phyloP scores from a whole-genome alignment of 2,329 filamentous ascomycete species.

The Scortechinia acanthostroma region DNA sequence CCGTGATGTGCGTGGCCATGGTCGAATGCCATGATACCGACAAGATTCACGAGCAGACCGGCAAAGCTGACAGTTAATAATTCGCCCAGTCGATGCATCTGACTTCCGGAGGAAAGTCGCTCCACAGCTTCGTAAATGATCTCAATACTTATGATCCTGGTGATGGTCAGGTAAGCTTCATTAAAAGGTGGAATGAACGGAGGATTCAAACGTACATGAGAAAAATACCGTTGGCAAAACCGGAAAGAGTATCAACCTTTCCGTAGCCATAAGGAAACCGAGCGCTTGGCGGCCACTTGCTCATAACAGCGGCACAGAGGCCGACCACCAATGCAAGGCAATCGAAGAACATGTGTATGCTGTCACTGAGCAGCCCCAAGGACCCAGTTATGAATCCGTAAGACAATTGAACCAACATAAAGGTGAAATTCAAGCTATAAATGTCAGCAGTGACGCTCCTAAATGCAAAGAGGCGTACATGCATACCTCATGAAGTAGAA shows the following conservation, averaged over 20 bases:
- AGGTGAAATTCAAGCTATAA: slow-evolving; percentile 77
- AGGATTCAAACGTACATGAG: slow-evolving; percentile 68
- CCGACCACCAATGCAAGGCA: slow-evolving; percentile 88
- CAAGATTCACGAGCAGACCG: slow-evolving; percentile 81
- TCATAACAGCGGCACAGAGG: slow-evolving; percentile 84
- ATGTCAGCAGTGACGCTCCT: slow-evolving; percentile 11
- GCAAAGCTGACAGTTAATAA: slow-evolving; percentile 81
- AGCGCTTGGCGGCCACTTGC: slow-evolving; percentile 87
- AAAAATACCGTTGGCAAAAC: slow-evolving; percentile 93
- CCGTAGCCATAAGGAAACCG: slow-evolving; percentile 91
- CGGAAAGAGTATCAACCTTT: slow-evolving; percentile 91
- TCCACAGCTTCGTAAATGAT: slow-evolving; percentile 94
- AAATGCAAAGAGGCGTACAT: slow-evolving; percentile 7
- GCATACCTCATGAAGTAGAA: slow-evolving; percentile 91
- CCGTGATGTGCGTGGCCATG: slow-evolving; percentile 53
- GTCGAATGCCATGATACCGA: slow-evolving; percentile 81
- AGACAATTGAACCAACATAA: slow-evolving; percentile 90
- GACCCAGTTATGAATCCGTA: slow-evolving; percentile 93
- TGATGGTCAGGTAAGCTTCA: slow-evolving; percentile 35
- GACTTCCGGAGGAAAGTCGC: slow-evolving; percentile 72
- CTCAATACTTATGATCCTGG: slow-evolving; percentile 82
- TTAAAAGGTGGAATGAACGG: too few species aligned
- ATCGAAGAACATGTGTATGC: slow-evolving; percentile 99
- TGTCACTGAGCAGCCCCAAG: slow-evolving; percentile 88
- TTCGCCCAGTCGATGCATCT: slow-evolving; percentile 79